Evolutionary conservation across 1,139 yeast genomes (phyloP).

Genomic region (Yamadazyma aaseri): DNA sequence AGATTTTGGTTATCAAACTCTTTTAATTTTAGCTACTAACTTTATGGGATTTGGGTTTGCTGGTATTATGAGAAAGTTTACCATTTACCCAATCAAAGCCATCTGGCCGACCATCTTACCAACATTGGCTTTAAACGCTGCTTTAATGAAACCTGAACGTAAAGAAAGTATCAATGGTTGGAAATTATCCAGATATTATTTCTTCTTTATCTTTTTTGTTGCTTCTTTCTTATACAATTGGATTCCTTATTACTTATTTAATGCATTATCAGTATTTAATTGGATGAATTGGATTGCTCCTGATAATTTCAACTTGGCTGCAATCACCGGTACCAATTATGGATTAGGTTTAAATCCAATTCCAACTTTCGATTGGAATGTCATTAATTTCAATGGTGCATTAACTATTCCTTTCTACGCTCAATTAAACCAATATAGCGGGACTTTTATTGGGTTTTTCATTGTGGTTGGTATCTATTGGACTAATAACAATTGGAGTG

Average conservation of each 20-base stretch:
- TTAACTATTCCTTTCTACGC: conserved; percentile 40
- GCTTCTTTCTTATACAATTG: conserved; percentile 39
- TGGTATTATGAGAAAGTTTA: conserved; percentile 39
- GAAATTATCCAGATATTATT: conserved; percentile 36
- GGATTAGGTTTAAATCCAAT: conserved; percentile 45
- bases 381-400: conserved; percentile 31
- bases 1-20: conserved; percentile 33
- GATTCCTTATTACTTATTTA: conserved; percentile 40
- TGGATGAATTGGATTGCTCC: conserved; percentile 49
- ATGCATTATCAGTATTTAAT: conserved; percentile 37
- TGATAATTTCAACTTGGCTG: conserved; percentile 36
- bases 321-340: conserved; percentile 32
- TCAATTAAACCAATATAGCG: conserved; percentile 31
- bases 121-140: conserved; percentile 41
- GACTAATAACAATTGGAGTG: conserved; percentile 36
- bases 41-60: conserved; percentile 48
- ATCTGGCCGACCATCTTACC: conserved; percentile 47
- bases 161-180: conserved; percentile 35
- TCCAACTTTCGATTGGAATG: conserved; percentile 46
- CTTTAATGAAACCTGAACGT: conserved; percentile 34
- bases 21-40: conserved; percentile 39
- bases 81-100: conserved; percentile 42
- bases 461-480: conserved; percentile 31
- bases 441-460: conserved; percentile 29
- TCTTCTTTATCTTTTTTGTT: conserved; percentile 30